Percentiles rank a stretch among this genome's conserved stretches.
These are phyloP conservation scores for Ceratocystis smalleyi DNA, from an alignment of 2,329 filamentous ascomycete species.

Conservation along the genomic window DNA sequence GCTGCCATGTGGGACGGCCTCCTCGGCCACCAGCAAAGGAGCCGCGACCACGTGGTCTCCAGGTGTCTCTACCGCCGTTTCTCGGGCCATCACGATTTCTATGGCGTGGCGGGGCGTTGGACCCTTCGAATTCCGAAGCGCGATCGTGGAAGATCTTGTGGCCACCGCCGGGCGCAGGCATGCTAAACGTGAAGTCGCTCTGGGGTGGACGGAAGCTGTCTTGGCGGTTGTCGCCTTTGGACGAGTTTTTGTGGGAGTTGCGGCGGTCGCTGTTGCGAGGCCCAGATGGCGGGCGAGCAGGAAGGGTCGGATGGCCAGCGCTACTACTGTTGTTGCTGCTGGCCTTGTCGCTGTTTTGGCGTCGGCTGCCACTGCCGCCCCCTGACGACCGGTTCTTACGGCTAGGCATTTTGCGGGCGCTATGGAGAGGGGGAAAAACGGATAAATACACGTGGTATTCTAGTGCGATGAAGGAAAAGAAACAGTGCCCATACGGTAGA, in stretches of 20 bases:
- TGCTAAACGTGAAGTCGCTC: constrained; percentile 41
- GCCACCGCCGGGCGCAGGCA: constrained; percentile 35
- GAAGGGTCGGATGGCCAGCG: not conserved
- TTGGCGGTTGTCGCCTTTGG: not conserved
- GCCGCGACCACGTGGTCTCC: constrained; percentile 21
- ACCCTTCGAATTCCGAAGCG: constrained; percentile 17
- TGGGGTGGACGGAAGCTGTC: constrained; percentile 24
- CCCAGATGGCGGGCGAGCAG: constrained; percentile 3
- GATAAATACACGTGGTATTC: not conserved
- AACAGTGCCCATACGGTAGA: not conserved
- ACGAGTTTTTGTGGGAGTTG: not conserved
- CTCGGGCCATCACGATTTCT: constrained; percentile 12
- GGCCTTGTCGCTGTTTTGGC: constrained; percentile 28
- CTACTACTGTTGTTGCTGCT: constrained; percentile 35
- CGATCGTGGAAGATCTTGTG: constrained; percentile 15
- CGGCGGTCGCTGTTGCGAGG: constrained; percentile 5
- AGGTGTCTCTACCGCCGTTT: constrained; percentile 12
- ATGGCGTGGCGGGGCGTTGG: constrained; percentile 12
- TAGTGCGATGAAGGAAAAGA: not conserved
- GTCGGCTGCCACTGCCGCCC: constrained; percentile 10
- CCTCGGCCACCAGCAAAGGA: constrained; percentile 20
- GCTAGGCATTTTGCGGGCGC: not conserved
- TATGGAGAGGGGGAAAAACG: not conserved
- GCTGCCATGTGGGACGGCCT: constrained; percentile 21
- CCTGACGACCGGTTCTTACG: constrained; percentile 1